phyloP scores from a whole-genome alignment of 192 early-diverging fungal genomes.

The Coemansia sp. region DNA sequence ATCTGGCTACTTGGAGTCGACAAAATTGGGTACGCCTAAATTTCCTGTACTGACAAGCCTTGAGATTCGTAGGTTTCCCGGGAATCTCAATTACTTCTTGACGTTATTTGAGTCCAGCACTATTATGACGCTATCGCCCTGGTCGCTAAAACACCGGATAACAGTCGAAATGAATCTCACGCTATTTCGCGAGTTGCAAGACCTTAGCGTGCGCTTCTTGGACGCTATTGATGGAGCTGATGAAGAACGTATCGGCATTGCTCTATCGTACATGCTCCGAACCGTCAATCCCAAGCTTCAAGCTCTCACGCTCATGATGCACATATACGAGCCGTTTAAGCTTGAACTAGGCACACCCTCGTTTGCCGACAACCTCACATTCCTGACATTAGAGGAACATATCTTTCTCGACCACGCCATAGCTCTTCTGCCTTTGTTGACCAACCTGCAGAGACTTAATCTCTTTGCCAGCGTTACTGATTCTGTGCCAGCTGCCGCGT shows the following conservation, averaged over 20 bases:
- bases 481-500: background rate
- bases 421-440: background rate
- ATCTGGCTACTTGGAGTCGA: background rate
- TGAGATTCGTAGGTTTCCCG: conserved; percentile 18
- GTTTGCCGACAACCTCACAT: conserved; percentile 11
- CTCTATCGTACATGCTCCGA: background rate
- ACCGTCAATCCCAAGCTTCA: background rate
- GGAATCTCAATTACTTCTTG: conserved; percentile 3
- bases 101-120: conserved; percentile 15
- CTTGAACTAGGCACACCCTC: background rate
- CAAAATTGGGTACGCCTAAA: conserved; percentile 1
- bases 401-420: background rate
- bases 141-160: conserved; percentile 14
- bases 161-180: conserved; percentile 1
- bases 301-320: conserved; percentile 9
- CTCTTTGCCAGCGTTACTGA: background rate
- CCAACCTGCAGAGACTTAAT: conserved; percentile 3
- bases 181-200: conserved; percentile 1
- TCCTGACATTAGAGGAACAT: background rate
- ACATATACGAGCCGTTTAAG: background rate
- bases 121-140: conserved; percentile 8
- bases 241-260: background rate
- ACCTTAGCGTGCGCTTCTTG: conserved; percentile 15
- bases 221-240: background rate
- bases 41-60: conserved; percentile 20